Percentiles rank a stretch among this genome's conserved stretches.
These are phyloP conservation scores for Pseudopyrenochaeta lycopersici DNA, from an alignment of 2,329 filamentous ascomycete genomes.

Conservation along the genomic window DNA sequence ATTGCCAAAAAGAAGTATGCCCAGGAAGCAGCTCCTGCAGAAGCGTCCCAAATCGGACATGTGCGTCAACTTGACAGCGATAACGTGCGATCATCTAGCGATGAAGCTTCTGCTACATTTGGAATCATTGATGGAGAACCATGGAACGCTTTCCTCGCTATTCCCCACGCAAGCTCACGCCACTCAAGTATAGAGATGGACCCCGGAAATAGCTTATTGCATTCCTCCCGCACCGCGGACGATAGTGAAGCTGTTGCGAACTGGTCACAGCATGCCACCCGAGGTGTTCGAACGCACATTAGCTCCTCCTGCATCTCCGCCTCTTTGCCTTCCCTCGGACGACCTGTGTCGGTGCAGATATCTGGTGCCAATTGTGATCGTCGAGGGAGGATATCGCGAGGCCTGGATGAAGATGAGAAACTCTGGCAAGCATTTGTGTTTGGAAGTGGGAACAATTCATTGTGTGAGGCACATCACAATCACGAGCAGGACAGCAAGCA, in stretches of 20 bases:
- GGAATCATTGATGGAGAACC: constrained; percentile 37
- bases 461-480: constrained; percentile 10
- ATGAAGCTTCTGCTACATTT: constrained; percentile 6
- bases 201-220: constrained; percentile 22
- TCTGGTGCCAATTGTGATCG: not conserved
- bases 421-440: constrained; percentile 48
- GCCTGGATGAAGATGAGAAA: constrained; percentile 28
- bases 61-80: constrained; percentile 14
- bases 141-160: constrained; percentile 37
- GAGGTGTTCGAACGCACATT: constrained; percentile 26
- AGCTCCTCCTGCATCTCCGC: constrained; percentile 28
- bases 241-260: constrained; percentile 18
- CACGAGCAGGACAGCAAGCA: not conserved
- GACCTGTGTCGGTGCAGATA: not conserved
- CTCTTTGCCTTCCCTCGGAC: constrained; percentile 35
- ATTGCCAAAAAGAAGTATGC: constrained; percentile 22
- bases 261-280: constrained; percentile 39
- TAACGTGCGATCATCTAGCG: constrained; percentile 3
- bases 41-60: constrained; percentile 10
- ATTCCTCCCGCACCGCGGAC: constrained; percentile 18
- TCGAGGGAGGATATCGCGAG: not conserved
- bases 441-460: constrained; percentile 22
- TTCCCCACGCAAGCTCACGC: constrained; percentile 30
- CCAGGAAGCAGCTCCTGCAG: constrained; percentile 21
- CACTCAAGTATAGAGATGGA: constrained; percentile 16